A percentile compares a stretch with the other conserved stretches of the same genome.
phyloP scores from a whole-genome alignment of 169 alveolate species.

The Eimeria tenella region DNA sequence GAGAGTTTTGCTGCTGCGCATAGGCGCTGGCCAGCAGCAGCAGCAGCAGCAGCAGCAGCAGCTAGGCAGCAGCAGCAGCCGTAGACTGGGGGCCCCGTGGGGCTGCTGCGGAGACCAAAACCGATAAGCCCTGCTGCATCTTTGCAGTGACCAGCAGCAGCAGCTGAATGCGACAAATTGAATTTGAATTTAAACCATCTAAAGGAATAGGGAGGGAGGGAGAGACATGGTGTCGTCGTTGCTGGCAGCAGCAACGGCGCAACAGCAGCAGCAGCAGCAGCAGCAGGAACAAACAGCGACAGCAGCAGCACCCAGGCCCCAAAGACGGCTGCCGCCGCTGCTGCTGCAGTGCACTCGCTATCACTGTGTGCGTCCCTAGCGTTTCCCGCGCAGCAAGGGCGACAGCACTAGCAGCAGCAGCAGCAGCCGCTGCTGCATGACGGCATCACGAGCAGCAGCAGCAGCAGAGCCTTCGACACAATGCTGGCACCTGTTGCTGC shows the following conservation, averaged over 20 bases:
- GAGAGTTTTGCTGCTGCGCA: neutral
- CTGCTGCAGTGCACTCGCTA: neutral
- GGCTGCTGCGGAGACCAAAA: neutral
- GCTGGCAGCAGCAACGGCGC: neutral
- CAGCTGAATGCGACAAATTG: neutral
- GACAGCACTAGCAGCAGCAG: conserved; percentile 11
- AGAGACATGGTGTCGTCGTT: neutral
- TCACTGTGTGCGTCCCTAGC: neutral
- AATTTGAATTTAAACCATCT: neutral
- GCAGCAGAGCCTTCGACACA: conserved; percentile 15
- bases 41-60: neutral
- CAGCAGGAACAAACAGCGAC: neutral
- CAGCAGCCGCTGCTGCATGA: neutral
- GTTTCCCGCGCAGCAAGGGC: neutral
- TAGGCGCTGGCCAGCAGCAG: neutral
- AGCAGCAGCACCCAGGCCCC: neutral
- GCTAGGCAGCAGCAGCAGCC: neutral
- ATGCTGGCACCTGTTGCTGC: conserved; percentile 35
- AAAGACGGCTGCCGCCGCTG: neutral
- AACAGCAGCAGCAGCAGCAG: conserved; percentile 21
- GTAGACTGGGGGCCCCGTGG: conserved; percentile 17
- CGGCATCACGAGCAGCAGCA: neutral
- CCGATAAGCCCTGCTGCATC: neutral
- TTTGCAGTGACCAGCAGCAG: neutral
- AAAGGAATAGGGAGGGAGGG: neutral